phyloP scores from a whole-genome alignment of 129 eudicot species.

The Escallonia herrerae region DNA sequence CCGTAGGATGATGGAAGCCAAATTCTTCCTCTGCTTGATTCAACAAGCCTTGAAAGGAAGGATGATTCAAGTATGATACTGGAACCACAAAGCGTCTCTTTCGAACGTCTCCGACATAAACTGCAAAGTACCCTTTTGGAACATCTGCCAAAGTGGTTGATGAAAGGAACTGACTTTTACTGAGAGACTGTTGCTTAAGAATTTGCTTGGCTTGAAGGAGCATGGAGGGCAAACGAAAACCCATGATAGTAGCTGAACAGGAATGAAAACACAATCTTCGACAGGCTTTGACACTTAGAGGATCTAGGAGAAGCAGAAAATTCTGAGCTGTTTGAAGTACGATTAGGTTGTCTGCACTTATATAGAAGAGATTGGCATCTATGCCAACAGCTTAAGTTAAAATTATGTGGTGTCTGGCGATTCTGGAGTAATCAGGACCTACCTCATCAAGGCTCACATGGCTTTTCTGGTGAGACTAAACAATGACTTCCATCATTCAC shows the following conservation, averaged over 20 bases:
- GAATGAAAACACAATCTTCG: too few species aligned
- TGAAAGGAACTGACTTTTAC: not conserved
- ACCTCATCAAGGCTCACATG: too few species aligned
- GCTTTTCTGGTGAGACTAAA: too few species aligned
- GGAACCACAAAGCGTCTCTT: conserved; percentile 25
- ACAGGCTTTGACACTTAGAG: too few species aligned
- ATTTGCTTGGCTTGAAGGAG: not conserved
- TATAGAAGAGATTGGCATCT: too few species aligned
- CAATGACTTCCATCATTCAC: too few species aligned
- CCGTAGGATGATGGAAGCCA: conserved; percentile 31
- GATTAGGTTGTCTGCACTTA: too few species aligned
- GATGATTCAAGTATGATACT: conserved; percentile 15
- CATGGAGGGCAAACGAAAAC: not conserved
- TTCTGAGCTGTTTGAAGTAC: too few species aligned
- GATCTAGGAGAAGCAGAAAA: too few species aligned
- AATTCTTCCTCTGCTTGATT: conserved; percentile 13
- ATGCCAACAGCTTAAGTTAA: too few species aligned
- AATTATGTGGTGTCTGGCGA: too few species aligned
- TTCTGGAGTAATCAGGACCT: too few species aligned
- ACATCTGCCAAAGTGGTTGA: not conserved
- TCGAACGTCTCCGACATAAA: conserved; percentile 12
- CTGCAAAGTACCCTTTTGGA: conserved; percentile 4
- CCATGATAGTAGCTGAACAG: not conserved
- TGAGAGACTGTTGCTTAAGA: not conserved
- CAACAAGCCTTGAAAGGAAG: conserved; percentile 14